These are phyloP conservation scores for Apiotrichum sp. DNA, from an alignment of 1,284 basidiomycete genomes.

Conservation along the genomic window DNA sequence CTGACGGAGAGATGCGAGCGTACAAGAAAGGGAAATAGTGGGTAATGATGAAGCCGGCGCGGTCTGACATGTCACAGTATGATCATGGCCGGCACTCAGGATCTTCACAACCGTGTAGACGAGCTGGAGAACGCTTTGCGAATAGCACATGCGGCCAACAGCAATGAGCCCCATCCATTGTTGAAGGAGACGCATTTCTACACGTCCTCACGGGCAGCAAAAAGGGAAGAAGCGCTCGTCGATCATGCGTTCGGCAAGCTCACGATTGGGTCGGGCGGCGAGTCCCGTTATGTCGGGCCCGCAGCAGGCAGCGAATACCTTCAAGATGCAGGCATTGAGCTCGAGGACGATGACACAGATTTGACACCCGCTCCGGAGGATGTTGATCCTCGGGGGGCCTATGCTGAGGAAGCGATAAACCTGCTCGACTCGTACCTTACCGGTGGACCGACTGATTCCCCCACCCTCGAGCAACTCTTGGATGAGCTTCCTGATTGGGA, in stretches of 20 bases:
- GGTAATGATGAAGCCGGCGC: constrained; percentile 3
- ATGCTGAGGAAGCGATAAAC: neutral
- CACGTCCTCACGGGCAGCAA: constrained; percentile 12
- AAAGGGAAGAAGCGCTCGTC: constrained; percentile 4
- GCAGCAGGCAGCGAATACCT: constrained; percentile 34
- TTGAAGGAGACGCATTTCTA: constrained; percentile 35
- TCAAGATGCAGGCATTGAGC: constrained; percentile 14
- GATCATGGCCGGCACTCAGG: constrained; percentile 42
- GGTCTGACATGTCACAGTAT: constrained; percentile 20
- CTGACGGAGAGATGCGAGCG: constrained; percentile 26
- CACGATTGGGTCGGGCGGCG: constrained; percentile 32
- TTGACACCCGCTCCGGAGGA: neutral
- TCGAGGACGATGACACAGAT: constrained; percentile 18
- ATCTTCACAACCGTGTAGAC: constrained; percentile 39
- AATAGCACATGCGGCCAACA: constrained; percentile 23
- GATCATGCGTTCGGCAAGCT: constrained; percentile 36
- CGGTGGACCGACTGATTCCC: neutral
- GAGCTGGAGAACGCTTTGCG: constrained; percentile 40
- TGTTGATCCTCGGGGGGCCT: neutral
- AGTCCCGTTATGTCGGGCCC: constrained; percentile 42
- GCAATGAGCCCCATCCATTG: constrained; percentile 31
- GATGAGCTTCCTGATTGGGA: constrained; percentile 40
- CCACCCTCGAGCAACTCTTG: constrained; percentile 25
- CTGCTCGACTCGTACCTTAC: constrained; percentile 3
- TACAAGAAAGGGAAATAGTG: constrained; percentile 37